Base-by-base conservation (phyloP, 331 rosid species). In the Malus hybrid region DNA sequence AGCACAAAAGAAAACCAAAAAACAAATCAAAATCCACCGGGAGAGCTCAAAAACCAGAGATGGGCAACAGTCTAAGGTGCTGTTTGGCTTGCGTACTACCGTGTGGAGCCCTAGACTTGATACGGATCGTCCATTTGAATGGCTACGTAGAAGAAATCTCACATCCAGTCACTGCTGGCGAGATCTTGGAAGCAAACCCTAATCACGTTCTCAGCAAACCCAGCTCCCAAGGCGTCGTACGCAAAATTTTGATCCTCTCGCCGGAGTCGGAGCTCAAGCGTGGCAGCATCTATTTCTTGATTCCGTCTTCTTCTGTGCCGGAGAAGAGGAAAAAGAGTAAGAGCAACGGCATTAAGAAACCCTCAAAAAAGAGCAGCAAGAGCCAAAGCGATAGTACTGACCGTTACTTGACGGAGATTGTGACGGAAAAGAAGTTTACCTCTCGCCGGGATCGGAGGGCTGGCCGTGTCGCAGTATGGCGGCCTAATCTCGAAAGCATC, bases 11-110 rank as follows among this genome's bases (percentile, higher is more conserved):
- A 62, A 22, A 57, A 68, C 65, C 28, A 8, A 57, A 56, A 61
- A 33, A 32, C 33, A 24, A 36, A 13, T 22, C 48, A 65, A 52
- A 33, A 36, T 12, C 34, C 27, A 15, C 32, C 24, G 71, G n/a
- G 24, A 31, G 14, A 24, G 32, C 11, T 77, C 11, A 69, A 10
- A 69, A 5, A 5, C 10, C 39, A 20, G 13, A 29, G 20, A 93
- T 93, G 99, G 99, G 99, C 6, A 94, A 94, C 72, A 87, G 92
- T 84, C 81, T 94, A 83, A 92, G 92, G 92, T 88, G 97, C 67
- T 94, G 97, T 87, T 84, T 94, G 88, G 99, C 96, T 61, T 94
- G 98, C 77, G 91, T 91, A 73, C 88, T 94, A 78, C 98, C 98
- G 0, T 94, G 95, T 62, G 99, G 99, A 24, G 97, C 96, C 22